A percentile compares a stretch with the other conserved stretches of the same genome.
phyloP scores from a whole-genome alignment of 139 green algal genomes.

The Deuterostichococcus epilithicus region DNA sequence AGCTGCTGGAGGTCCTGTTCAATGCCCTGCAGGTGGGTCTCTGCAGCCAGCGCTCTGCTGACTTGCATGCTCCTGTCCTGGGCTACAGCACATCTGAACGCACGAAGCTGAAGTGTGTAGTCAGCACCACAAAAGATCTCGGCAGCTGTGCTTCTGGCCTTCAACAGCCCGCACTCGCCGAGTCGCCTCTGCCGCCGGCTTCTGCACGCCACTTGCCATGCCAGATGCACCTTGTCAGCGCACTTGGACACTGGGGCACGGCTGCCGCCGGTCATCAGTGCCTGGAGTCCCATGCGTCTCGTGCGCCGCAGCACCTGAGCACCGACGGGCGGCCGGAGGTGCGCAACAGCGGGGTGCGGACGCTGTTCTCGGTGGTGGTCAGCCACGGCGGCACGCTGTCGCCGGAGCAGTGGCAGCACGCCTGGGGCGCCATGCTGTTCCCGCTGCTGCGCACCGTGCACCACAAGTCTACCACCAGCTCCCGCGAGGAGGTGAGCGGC shows the following conservation, averaged over 20 bases:
- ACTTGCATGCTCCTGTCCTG: background rate
- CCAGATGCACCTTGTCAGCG: too few species aligned
- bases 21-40: slow-evolving; percentile 31
- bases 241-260: too few species aligned
- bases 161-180: too few species aligned
- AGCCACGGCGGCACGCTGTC: slow-evolving; percentile 62
- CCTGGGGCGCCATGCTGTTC: slow-evolving; percentile 78
- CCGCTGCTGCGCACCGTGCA: slow-evolving; percentile 70
- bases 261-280: too few species aligned
- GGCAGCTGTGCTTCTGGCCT: too few species aligned
- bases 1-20: slow-evolving; percentile 47
- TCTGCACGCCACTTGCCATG: too few species aligned
- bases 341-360: slow-evolving; percentile 79
- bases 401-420: slow-evolving; percentile 53
- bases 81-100: too few species aligned
- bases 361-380: slow-evolving; percentile 77
- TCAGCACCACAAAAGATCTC: too few species aligned
- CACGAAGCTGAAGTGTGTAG: too few species aligned
- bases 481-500: slow-evolving; percentile 48
- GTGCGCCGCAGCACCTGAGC: slow-evolving; percentile 12
- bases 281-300: too few species aligned
- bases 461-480: slow-evolving; percentile 57
- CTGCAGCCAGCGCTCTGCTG: background rate
- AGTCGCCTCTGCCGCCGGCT: background rate
- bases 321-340: slow-evolving; percentile 61